Percentiles rank a stretch among this genome's conserved stretches.
Evolutionary conservation across 805 yeast species (phyloP).

Genomic region (Candida easanensis): DNA sequence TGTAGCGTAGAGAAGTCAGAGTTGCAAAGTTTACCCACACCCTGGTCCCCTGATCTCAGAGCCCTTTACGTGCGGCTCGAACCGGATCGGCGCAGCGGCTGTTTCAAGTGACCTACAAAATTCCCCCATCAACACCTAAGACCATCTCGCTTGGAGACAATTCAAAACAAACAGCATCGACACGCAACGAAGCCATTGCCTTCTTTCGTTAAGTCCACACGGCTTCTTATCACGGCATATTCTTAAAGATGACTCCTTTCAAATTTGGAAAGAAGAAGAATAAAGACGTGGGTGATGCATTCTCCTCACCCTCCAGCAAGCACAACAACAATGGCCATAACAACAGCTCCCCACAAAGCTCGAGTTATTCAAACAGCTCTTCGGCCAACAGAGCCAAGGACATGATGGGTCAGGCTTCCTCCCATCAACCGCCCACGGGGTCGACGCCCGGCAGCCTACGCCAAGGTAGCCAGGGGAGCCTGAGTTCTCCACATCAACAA

Average conservation of each 20-base stretch:
- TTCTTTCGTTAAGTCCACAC: no score
- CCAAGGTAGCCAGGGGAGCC: slow-evolving; percentile 11
- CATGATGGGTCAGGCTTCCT: not conserved
- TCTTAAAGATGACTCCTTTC: slow-evolving; percentile 41
- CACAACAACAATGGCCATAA: slow-evolving; percentile 5
- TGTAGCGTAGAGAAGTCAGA: no score
- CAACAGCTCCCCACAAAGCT: slow-evolving; percentile 25
- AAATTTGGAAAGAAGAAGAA: slow-evolving; percentile 52
- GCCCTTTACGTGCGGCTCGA: not conserved
- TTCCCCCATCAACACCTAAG: not conserved
- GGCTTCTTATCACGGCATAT: not conserved
- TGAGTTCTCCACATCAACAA: slow-evolving; percentile 15
- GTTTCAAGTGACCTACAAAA: slow-evolving; percentile 1
- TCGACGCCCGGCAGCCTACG: not conserved
- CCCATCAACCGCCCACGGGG: not conserved
- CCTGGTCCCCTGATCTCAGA: not conserved
- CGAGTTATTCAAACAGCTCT: slow-evolving; percentile 21
- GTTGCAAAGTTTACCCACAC: no score
- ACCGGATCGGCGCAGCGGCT: slow-evolving; percentile 1
- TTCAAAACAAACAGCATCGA: not conserved
- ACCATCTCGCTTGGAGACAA: not conserved
- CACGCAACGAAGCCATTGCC: not conserved
- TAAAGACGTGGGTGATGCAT: slow-evolving; percentile 26
- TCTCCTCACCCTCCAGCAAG: slow-evolving; percentile 19
- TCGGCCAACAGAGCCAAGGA: slow-evolving; percentile 7